Evolutionary conservation across 2,329 filamentous ascomycete species (phyloP), one percentile per base, ranked within the genome.

Genomic region (Monascus ruber): DNA sequence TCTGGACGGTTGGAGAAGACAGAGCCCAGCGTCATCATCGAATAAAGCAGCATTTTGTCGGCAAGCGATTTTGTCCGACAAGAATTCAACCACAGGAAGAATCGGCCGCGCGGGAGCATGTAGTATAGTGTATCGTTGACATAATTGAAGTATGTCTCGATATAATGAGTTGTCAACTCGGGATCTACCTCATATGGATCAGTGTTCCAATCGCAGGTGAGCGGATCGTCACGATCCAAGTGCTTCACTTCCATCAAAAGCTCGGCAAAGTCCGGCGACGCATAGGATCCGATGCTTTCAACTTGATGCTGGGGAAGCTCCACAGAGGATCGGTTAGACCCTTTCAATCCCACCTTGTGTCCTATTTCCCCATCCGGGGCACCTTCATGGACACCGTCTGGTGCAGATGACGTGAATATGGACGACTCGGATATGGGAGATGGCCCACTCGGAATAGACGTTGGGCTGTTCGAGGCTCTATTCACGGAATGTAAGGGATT

Each of bases 21-120:
- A 4, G 73, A 71, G 1, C 73, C 76, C 48, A 77, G 52, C 1
- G 75, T 70, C 43, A 81, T 64, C 48, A 79, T 68, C 1, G 72
- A 68, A 51, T 81, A 79, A 6, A 81, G 59, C 3, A 80, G 61
- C 71, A 79, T 76, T 32, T 72, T 63, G 49, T 80, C 76, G 32
- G 73, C 67, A 17, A 62, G 56, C 9, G 64, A 69, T 48, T 75
- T 77, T 7, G 65, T 58, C n/a, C 51, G 54, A 31, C 55, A 60
- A 9, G 62, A 65, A 36, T 65, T 64, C 28, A 75, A 58, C 77
- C 77, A 81, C 24, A 61, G 50, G 25, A 68, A 58, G 46, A 81
- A 79, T 6, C 67, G 62, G 31, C 62, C 55, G 29, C 66, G 64
- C 2, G 76, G 75, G 42, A 79, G 75, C 45, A 80, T 71, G 43